Percentiles rank a stretch among this genome's conserved stretches.
These are phyloP conservation scores for Trypanosoma cruzi DNA, from an alignment of 208 protist species.

Conservation along the genomic window DNA sequence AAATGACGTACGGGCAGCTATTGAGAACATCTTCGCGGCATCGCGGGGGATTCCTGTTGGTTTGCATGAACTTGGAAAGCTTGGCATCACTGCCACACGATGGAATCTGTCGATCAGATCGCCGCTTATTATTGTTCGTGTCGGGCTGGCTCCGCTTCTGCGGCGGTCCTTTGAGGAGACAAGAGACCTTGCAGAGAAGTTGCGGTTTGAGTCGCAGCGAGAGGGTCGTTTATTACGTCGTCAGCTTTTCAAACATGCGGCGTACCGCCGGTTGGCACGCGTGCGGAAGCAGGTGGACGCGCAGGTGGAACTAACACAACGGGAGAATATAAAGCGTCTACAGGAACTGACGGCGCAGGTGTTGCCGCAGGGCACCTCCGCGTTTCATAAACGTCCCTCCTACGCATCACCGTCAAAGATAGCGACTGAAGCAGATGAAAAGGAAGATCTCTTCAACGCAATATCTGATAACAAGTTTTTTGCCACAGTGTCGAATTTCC, in stretches of 20 bases:
- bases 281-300: conserved; percentile 60
- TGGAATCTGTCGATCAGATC: conserved; percentile 69
- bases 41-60: background rate
- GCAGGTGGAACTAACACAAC: conserved; percentile 39
- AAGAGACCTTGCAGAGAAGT: conserved; percentile 47
- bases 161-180: conserved; percentile 73
- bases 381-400: conserved; percentile 18
- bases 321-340: conserved; percentile 41
- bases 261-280: conserved; percentile 56
- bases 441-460: conserved; percentile 40
- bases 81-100: conserved; percentile 54
- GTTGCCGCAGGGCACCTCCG: conserved; percentile 32
- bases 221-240: conserved; percentile 30
- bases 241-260: conserved; percentile 46
- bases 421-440: conserved; percentile 8
- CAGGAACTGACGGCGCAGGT: conserved; percentile 54
- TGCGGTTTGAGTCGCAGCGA: conserved; percentile 45
- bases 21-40: conserved; percentile 25
- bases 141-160: conserved; percentile 62
- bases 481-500: conserved; percentile 64
- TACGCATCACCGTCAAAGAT: conserved; percentile 13
- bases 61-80: conserved; percentile 36
- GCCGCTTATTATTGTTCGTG: conserved; percentile 71
- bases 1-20: conserved; percentile 35
- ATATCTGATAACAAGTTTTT: conserved; percentile 51